phyloP scores from a whole-genome alignment of 2,329 filamentous ascomycete genomes.

The Aspergillus ochraceus region DNA sequence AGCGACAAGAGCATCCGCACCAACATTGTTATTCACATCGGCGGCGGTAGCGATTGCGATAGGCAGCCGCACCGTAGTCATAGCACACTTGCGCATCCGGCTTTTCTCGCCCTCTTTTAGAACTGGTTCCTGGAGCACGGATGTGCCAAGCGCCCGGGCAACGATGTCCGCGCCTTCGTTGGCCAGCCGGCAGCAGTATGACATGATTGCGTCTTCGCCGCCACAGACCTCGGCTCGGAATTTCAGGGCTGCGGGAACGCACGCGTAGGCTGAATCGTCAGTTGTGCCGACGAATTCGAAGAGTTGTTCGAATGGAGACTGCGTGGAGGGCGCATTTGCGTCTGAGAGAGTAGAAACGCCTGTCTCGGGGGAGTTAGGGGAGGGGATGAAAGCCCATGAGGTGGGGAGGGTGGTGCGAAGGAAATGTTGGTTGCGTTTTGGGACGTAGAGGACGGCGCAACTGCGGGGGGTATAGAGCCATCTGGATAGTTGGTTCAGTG shows the following conservation, averaged over 20 bases:
- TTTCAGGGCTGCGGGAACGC: constrained; percentile 68
- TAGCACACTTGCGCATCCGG: constrained; percentile 61
- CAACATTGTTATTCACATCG: background rate
- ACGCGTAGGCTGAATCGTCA: constrained; percentile 71
- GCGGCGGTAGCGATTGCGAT: constrained; percentile 42
- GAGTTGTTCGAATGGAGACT: constrained; percentile 63
- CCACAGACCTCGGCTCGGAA: constrained; percentile 70
- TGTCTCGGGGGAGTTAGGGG: constrained; percentile 27
- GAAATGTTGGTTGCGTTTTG: constrained; percentile 70
- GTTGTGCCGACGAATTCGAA: constrained; percentile 78
- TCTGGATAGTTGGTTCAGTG: constrained; percentile 12
- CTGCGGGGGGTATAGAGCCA: constrained; percentile 83
- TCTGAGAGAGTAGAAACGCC: background rate
- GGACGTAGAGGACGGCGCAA: constrained; percentile 79
- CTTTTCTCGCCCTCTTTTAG: constrained; percentile 28
- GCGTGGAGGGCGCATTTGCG: constrained; percentile 48
- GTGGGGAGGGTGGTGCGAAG: constrained; percentile 76
- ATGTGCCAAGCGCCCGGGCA: constrained; percentile 66
- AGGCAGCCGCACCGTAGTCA: constrained; percentile 75
- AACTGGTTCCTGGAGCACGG: constrained; percentile 61
- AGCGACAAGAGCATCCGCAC: too few relatives aligned
- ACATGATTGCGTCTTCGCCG: constrained; percentile 72
- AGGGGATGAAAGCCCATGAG: constrained; percentile 71
- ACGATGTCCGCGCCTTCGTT: constrained; percentile 61
- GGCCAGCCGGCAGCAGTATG: constrained; percentile 53